Conservation (phyloP, 139 green algal genomes). For the Zygnema cylindricum region DNA sequence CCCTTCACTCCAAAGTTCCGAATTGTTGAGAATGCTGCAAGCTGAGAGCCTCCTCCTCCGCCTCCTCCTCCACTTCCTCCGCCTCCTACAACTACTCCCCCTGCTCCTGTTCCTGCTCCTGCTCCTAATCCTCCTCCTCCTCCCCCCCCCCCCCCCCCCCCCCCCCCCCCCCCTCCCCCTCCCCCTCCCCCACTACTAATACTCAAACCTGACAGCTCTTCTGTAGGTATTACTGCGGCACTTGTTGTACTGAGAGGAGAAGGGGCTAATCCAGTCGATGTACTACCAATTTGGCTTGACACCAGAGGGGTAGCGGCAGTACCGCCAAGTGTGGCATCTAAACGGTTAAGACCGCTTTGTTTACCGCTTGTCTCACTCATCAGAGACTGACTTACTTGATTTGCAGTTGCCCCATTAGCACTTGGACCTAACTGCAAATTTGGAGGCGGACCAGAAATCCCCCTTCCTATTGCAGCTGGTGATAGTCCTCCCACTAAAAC, state of each 20-base stretch:
- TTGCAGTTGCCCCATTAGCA: no score
- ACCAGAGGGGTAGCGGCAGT: no score
- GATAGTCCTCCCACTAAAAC: neutral
- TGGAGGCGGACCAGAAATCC: neutral
- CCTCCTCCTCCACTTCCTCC: constrained; percentile 27
- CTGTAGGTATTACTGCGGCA: neutral
- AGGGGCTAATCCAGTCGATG: no score
- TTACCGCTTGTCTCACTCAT: no score
- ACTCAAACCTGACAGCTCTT: neutral
- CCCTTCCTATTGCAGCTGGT: neutral
- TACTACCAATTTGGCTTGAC: no score
- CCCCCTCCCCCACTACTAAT: constrained; percentile 18
- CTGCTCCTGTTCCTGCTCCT: constrained; percentile 3
- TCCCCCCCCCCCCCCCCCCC: constrained; percentile 18
- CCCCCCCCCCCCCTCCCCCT: constrained; percentile 3
- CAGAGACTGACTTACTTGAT: no score
- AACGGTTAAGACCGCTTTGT: no score
- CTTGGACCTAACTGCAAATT: neutral
- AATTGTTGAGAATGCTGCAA: neutral
- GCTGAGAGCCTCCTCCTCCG: neutral
- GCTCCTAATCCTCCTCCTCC: neutral
- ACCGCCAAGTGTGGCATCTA: neutral
- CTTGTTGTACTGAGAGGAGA: no score
- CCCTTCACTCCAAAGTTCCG: neutral
- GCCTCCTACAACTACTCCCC: no score